Base-by-base conservation (phyloP, 192 early-diverging fungal species). In the Coemansia sp. region DNA sequence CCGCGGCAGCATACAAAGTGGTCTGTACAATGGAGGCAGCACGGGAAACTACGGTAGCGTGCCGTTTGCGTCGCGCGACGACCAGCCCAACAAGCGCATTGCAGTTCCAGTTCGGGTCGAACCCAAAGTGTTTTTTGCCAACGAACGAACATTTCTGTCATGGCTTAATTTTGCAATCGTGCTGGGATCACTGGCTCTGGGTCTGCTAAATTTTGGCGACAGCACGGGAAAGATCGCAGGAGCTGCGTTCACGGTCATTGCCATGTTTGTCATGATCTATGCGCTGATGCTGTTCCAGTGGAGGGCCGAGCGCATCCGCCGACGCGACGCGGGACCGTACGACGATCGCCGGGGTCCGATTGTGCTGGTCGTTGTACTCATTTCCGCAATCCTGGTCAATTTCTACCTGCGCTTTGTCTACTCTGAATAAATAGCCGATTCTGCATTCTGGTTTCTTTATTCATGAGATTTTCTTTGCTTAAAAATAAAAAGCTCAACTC, bases 41-140 rank as follows among this genome's bases (percentile, higher is more conserved):
- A 22, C 45, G 39, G 31, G 50, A 49, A 48, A 64, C 45, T 80
- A 80, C 37, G 77, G 77, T 61, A 80, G 72, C 54, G 39, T 72
- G 29, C 71, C 71, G 39, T 60, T 58, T 25, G 56, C 70, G 4
- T 21, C 67, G 26, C 70, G 67, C 63, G 52, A 62, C 45, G 63
- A 68, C 43, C 65, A 62, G 59, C 58, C 75, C 8, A 75, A 73
- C 47, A 91, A 87, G 77, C 88, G 91, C 17, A 91, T 92, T 57
- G 89, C 86, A 25, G 69, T 91, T 5, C 91, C 91, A 49, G 82
- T 89, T 31, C 85, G 90, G 6, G 84, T 93, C n/a, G 91, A 94
- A 45, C 92, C 92, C 60, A 97, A 97, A 64, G 90, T 95, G 11
- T 95, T 94, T 71, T 95, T 97, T 75, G 93, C 93, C 31, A 97